A percentile compares a stretch with the other conserved stretches of the same genome.
Conservation (phyloP, 768 basidiomycete species). For the Rhodotorula sphaerocarpa region DNA sequence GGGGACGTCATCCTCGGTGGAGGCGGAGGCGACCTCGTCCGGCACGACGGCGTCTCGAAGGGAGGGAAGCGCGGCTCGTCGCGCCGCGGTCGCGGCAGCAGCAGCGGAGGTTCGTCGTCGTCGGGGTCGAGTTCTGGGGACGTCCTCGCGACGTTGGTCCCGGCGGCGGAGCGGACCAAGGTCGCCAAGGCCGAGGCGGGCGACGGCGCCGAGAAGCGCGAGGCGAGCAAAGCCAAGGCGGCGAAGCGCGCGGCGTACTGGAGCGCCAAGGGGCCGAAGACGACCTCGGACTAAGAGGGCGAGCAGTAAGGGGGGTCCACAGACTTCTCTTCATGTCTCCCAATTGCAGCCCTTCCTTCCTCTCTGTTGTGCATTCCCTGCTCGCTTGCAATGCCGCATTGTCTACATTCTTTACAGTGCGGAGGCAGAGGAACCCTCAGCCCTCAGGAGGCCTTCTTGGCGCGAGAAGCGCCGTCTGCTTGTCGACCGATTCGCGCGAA, state of each 20-base stretch:
- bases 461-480: no score
- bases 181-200: neutral
- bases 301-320: no score
- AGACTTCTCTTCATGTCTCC: no score
- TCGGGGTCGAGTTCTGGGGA: constrained; percentile 1
- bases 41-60: constrained; percentile 3
- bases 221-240: neutral
- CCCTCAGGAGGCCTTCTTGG: no score
- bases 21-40: constrained; percentile 21
- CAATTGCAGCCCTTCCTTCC: no score
- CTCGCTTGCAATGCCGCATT: no score
- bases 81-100: neutral
- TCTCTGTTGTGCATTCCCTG: no score
- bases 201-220: neutral
- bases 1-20: constrained; percentile 31
- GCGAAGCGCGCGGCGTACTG: neutral
- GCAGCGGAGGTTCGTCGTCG: neutral
- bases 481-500: neutral
- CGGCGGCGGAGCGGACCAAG: neutral
- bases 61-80: neutral
- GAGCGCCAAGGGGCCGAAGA: neutral
- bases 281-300: no score
- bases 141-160: constrained; percentile 12
- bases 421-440: no score
- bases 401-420: no score